Base-by-base conservation (phyloP, 306 rosid species). In the Lathyrus aphaca region DNA sequence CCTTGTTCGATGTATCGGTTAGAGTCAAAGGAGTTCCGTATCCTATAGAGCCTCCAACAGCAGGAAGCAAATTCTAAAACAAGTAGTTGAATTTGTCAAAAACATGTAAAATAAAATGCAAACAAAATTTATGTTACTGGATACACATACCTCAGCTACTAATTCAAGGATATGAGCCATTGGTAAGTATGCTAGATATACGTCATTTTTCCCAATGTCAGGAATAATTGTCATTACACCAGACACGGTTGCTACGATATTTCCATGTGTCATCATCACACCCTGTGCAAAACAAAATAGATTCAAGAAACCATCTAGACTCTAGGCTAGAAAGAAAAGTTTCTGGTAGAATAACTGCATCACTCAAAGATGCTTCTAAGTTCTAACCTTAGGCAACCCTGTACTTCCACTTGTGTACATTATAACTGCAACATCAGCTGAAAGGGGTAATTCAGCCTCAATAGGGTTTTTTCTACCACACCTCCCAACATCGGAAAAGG, bases 351-450 rank as follows among this genome's bases (percentile, higher is more conserved):
- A 59, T 40, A 81, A 64, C 49, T 29, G 49, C 25, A 45, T 45
- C 17, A 13, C 64, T 30, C 49, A 60, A 53, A 76, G 80, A 80
- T 29, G 79, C 74, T 80, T 77, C 83, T 69, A 71, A 95, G 73
- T 80, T 77, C 83, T 69, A 71, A 95, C 99, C 99, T 91, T 91
- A 27, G 99, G 96, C 67, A 91, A 77, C 73, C 99, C 99, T 9
- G 97, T 91, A 79, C 99, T 95, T 82, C 99, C 99, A 79, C 99
- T 95, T 44, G 99, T 91, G 82, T 95, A 95, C 99, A 91, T 95
- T 77, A 95, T 91, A 81, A 95, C 99, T 4, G 97, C 99, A 70
- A 89, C 66, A 81, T 95, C 97, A 12, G 89, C 85, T 49, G 97
- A 73, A 75, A 87, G 79, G 50, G 99, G 99, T 59, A 95, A 80